These are phyloP conservation scores for Hapsidospora chrysogenum DNA, from an alignment of 495 filamentous ascomycete genomes.

Conservation along the genomic window DNA sequence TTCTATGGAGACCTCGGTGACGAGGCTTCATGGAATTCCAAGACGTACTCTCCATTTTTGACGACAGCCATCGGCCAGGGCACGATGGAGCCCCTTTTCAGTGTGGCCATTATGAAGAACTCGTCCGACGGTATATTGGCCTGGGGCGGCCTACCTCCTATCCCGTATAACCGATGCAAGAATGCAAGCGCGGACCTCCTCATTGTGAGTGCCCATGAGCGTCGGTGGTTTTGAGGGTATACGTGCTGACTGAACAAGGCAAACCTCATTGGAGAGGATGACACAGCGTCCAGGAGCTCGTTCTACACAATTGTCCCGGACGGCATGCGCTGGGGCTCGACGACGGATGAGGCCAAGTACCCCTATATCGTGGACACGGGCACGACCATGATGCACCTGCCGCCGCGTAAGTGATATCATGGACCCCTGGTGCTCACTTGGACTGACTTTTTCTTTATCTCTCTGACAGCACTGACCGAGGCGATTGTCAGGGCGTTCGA, in stretches of 20 bases:
- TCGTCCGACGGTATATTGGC: constrained; percentile 26
- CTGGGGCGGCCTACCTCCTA: constrained; percentile 30
- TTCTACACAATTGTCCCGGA: constrained; percentile 26
- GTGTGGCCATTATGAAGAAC: constrained; percentile 26
- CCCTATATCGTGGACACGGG: constrained; percentile 32
- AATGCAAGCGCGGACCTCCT: constrained; percentile 19
- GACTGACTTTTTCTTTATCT: neutral
- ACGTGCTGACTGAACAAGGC: constrained; percentile 7
- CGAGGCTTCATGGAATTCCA: constrained; percentile 13
- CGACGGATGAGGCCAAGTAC: constrained; percentile 13
- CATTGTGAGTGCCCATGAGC: constrained; percentile 14
- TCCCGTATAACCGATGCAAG: constrained; percentile 12
- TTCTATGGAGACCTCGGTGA: constrained; percentile 13
- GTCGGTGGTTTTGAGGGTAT: no score
- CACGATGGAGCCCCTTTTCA: constrained; percentile 37
- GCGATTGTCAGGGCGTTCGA: constrained; percentile 33
- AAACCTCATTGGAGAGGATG: constrained; percentile 10
- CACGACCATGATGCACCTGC: constrained; percentile 25
- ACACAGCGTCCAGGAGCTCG: constrained; percentile 15
- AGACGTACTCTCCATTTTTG: constrained; percentile 39
- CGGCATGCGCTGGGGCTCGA: constrained; percentile 18
- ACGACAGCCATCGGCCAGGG: constrained; percentile 37
- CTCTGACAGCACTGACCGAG: constrained; percentile 22
- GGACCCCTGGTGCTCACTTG: neutral
- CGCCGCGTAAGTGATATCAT: constrained; percentile 15